Conservation (phyloP, 805 yeast species). For the Kodamaea sagamina region DNA sequence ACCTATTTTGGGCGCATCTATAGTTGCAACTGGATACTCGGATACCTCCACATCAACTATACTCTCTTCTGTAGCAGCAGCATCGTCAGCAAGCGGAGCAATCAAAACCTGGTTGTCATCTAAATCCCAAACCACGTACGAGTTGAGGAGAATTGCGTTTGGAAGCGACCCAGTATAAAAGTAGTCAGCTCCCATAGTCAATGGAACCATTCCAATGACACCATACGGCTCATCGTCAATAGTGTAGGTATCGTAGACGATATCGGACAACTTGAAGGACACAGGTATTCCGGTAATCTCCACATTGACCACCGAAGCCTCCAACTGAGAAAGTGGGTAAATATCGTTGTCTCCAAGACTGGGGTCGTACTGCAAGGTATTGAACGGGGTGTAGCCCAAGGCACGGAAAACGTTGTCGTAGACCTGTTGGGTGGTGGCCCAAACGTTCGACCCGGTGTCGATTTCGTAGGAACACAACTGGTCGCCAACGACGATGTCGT, state of each 20-base stretch:
- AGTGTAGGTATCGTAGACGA: conserved; percentile 14
- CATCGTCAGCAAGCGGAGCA: conserved; percentile 14
- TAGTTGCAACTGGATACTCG: conserved; percentile 19
- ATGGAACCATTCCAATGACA: conserved; percentile 13
- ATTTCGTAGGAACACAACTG: conserved; percentile 19
- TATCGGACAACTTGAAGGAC: conserved; percentile 16
- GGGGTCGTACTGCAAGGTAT: conserved; percentile 5
- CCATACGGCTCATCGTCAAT: conserved; percentile 16
- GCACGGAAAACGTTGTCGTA: conserved; percentile 16
- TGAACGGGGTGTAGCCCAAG: conserved; percentile 13
- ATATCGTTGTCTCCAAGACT: conserved; percentile 9
- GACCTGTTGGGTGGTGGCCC: conserved; percentile 18
- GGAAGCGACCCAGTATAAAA: conserved; percentile 20
- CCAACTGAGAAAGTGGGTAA: conserved; percentile 11
- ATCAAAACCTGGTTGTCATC: conserved; percentile 17
- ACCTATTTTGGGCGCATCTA: conserved; percentile 14
- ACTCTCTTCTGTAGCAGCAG: background rate
- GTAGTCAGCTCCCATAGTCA: conserved; percentile 15
- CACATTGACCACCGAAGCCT: conserved; percentile 7
- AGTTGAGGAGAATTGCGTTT: conserved; percentile 19
- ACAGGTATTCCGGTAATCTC: conserved; percentile 17
- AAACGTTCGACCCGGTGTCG: conserved; percentile 21
- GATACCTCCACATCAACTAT: conserved; percentile 13
- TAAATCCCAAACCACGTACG: conserved; percentile 21
- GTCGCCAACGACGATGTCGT: conserved; percentile 13